These are phyloP conservation scores for Microthlaspi erraticum DNA, from an alignment of 345 rosid species.

Conservation along the genomic window DNA sequence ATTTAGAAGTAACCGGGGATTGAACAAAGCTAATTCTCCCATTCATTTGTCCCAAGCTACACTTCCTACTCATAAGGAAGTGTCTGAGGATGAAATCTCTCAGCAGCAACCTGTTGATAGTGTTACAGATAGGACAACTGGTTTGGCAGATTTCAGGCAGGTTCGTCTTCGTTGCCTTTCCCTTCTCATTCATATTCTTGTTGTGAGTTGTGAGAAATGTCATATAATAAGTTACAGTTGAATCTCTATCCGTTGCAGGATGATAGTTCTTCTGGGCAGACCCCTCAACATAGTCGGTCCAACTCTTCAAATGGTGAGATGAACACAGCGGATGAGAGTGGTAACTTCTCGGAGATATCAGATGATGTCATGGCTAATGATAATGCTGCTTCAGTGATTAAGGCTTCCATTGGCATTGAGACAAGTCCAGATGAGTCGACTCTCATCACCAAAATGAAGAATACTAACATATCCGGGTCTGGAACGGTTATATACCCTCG, in stretches of 20 bases:
- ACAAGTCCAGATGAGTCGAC: constrained; percentile 32
- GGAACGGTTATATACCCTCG: constrained; percentile 36
- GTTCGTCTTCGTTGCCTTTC: constrained; percentile 34
- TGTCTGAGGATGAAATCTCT: constrained; percentile 55
- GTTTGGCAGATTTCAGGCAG: constrained; percentile 49
- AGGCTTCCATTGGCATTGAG: constrained; percentile 34
- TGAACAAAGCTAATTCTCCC: constrained; percentile 39
- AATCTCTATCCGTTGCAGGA: constrained; percentile 47
- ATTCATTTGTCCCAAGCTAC: constrained; percentile 46
- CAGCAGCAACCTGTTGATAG: constrained; percentile 39
- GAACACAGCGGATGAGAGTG: constrained; percentile 45
- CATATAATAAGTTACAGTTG: constrained; percentile 1
- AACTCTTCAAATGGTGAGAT: constrained; percentile 50
- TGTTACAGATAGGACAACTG: constrained; percentile 34
- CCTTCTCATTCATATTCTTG: constrained; percentile 22
- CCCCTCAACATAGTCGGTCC: constrained; percentile 51
- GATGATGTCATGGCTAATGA: constrained; percentile 41
- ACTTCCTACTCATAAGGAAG: constrained; percentile 70
- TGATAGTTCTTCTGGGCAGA: constrained; percentile 44
- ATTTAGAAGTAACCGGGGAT: constrained; percentile 46
- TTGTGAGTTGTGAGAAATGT: constrained; percentile 5
- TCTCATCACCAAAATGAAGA: constrained; percentile 48
- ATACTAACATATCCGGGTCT: constrained; percentile 47
- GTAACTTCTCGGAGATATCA: constrained; percentile 37
- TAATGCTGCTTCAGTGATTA: constrained; percentile 25